Evolutionary conservation across 306 rosid genomes (phyloP), one percentile per base, ranked within the genome.

Genomic region (Cucurbita moschata): DNA sequence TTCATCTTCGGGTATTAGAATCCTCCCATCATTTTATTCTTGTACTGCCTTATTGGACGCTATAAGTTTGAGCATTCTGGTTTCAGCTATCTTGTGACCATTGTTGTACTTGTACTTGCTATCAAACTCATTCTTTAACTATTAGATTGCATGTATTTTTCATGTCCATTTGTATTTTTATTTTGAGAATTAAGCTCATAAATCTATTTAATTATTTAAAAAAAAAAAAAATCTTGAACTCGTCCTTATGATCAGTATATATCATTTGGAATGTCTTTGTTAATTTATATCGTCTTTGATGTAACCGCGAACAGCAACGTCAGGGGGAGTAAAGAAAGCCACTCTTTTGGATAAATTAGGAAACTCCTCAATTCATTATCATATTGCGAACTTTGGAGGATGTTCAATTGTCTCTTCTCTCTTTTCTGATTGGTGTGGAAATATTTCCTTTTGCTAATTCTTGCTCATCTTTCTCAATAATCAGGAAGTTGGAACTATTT

Each of bases 401-500:
- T 69, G 76, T 51, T 55, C 30, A 13, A 19, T 64, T 72, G 26
- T 58, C 37, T 57, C 10, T 21, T 67, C 12, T 23, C 38, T 39
- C 5, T 55, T 38, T 72, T 57, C 14, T 46, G 51, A 10, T 55
- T 4, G 53, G n/a, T 14, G 40, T 30, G 51, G 13, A 46, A 10
- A 10, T 46, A 46, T 46, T 46, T 3, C 51, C 51, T 46, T 46
- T 46, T 0, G 13, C 76, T 58, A 50, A 58, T 76, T 75, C 52
- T 83, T 39, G 69, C 60, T 81, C 65, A 23, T 78, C 75, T 76
- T 77, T 18, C 37, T 67, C 18, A 46, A 68, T 65, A 77, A 64
- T 77, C 90, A 94, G 99, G 97, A 94, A 86, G 94, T 88, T 42
- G 97, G 76, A 79, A 86, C 99, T 30, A 94, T 94, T 58, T 94